Conservation (phyloP, 2,329 filamentous ascomycete genomes). For the Basipetospora chlamydospora region DNA sequence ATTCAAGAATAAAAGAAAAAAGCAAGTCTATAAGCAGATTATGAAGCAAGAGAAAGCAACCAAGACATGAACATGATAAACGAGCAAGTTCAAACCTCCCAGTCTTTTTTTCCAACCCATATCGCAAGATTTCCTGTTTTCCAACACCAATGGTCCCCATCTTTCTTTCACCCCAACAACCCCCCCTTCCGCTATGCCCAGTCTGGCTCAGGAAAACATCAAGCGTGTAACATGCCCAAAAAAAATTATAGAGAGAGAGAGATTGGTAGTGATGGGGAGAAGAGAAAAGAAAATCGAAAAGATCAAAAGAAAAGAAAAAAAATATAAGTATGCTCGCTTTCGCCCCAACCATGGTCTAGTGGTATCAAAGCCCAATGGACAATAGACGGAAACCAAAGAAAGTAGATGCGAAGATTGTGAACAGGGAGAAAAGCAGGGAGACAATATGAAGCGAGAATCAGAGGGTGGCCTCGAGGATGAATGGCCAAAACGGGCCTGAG, state of each 20-base stretch:
- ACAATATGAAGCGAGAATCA: no score
- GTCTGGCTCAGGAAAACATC: no score
- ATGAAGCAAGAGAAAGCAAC: not conserved
- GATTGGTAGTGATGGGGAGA: no score
- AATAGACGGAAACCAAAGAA: not conserved
- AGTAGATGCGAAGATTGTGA: not conserved
- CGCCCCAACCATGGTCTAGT: constrained; percentile 2
- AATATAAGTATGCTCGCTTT: constrained; percentile 1
- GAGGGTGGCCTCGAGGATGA: not conserved
- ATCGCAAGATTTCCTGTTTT: no score
- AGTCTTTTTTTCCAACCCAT: not conserved
- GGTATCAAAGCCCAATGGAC: constrained; percentile 5
- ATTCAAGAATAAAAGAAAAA: not conserved
- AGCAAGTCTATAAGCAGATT: not conserved
- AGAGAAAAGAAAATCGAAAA: not conserved
- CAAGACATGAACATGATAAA: no score
- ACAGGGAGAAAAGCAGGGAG: not conserved
- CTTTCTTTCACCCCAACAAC: no score
- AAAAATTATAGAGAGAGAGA: not conserved
- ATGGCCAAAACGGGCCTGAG: constrained; percentile 1
- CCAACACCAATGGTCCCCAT: no score
- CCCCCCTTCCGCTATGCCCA: no score
- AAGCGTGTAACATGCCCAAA: no score
- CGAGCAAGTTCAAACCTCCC: not conserved
- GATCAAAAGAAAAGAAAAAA: not conserved